A percentile compares a stretch with the other conserved stretches of the same genome.
These are phyloP conservation scores for Crithidia acanthocephali DNA, from an alignment of 208 protist species.

Conservation along the genomic window DNA sequence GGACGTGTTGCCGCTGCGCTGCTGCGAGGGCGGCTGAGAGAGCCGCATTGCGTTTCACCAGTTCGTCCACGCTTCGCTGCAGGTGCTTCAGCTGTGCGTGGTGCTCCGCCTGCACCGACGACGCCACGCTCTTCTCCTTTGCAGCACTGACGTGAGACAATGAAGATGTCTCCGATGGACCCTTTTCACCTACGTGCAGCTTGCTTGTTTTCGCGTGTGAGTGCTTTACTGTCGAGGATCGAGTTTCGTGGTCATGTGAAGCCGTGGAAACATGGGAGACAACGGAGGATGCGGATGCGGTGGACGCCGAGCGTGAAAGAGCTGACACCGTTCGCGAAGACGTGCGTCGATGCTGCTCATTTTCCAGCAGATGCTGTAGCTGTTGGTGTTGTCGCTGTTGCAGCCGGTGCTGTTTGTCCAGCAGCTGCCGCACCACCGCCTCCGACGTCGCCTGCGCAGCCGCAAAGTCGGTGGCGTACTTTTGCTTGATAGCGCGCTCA, in stretches of 20 bases:
- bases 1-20: no score
- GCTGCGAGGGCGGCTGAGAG: conserved; percentile 1
- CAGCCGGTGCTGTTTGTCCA: conserved; percentile 20
- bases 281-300: background rate
- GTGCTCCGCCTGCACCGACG: no score
- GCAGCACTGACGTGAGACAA: no score
- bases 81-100: background rate
- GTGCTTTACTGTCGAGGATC: no score
- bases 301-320: background rate
- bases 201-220: no score
- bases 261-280: background rate
- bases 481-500: conserved; percentile 14
- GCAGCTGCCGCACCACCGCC: conserved; percentile 13
- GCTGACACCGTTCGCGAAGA: background rate
- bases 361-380: background rate
- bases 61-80: background rate
- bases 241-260: background rate
- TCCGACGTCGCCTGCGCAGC: conserved; percentile 26
- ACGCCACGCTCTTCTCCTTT: no score
- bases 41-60: background rate
- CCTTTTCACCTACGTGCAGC: no score
- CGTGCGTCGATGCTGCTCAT: background rate
- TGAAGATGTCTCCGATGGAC: no score
- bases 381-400: conserved; percentile 1
- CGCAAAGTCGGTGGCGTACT: conserved; percentile 20